These are phyloP conservation scores for Globisporangium echinulatum DNA, from an alignment of 352 stramenopile genomes.

Conservation along the genomic window DNA sequence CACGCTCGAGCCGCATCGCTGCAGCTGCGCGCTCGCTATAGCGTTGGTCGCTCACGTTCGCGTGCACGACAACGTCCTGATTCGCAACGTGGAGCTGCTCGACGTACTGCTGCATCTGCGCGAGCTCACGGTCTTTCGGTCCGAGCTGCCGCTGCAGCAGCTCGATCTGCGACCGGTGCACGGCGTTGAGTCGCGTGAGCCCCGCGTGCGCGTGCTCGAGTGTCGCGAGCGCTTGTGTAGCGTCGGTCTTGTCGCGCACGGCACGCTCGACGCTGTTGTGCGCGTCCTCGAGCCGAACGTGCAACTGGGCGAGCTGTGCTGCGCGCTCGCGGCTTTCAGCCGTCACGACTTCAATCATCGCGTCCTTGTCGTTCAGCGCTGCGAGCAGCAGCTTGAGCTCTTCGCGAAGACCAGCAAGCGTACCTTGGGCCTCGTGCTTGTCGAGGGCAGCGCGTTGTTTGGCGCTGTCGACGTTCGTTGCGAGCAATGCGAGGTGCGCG, in stretches of 20 bases:
- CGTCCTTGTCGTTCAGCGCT: constrained; percentile 53
- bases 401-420: constrained; percentile 48
- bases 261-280: constrained; percentile 18
- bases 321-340: constrained; percentile 20
- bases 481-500: constrained; percentile 45
- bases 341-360: constrained; percentile 31
- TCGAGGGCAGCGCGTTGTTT: constrained; percentile 33
- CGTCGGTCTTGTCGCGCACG: constrained; percentile 38
- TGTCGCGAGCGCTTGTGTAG: constrained; percentile 19
- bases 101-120: constrained; percentile 59
- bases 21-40: constrained; percentile 34
- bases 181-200: constrained; percentile 56
- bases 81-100: constrained; percentile 53
- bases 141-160: constrained; percentile 63
- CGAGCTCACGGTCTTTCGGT: constrained; percentile 56
- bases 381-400: constrained; percentile 67
- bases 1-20: constrained; percentile 37
- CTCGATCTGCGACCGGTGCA: constrained; percentile 69
- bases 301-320: constrained; percentile 25
- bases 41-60: constrained; percentile 59
- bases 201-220: constrained; percentile 41
- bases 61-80: constrained; percentile 62
- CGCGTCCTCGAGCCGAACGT: constrained; percentile 34
- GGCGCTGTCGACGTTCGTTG: constrained; percentile 33
- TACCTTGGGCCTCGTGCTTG: constrained; percentile 38